Percentiles rank a stretch among this genome's conserved stretches.
Evolutionary conservation across 179 eudicot genomes (phyloP).

Genomic region (Dionaea muscipula): DNA sequence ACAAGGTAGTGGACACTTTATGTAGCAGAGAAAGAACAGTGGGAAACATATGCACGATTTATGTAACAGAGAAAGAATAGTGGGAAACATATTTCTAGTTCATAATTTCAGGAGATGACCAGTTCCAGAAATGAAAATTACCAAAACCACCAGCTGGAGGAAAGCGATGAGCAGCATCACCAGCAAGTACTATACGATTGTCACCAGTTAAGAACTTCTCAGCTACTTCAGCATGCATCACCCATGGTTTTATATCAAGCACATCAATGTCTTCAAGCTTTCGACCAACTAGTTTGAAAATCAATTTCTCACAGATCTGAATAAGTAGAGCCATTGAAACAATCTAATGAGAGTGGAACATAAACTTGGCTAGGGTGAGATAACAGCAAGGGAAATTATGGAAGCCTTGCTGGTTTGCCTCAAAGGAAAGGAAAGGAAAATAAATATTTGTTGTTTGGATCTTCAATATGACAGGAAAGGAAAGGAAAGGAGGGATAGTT

Average conservation of each 20-base stretch:
- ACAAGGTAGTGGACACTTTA: too few relatives aligned
- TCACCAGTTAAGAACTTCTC: conserved; percentile 51
- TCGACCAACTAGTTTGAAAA: conserved; percentile 63
- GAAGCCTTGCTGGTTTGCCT: too few relatives aligned
- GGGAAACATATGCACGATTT: too few relatives aligned
- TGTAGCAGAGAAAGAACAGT: too few relatives aligned
- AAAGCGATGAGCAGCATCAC: conserved; percentile 96
- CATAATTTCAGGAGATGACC: neutral
- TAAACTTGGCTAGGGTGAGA: too few relatives aligned
- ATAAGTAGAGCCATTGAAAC: conserved; percentile 15
- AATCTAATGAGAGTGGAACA: neutral
- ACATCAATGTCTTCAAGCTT: conserved; percentile 73
- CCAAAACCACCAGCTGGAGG: conserved; percentile 99
- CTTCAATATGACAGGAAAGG: too few relatives aligned
- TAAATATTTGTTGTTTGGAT: too few relatives aligned
- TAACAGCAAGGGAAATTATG: too few relatives aligned
- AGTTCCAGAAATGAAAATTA: conserved; percentile 19
- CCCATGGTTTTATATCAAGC: conserved; percentile 83
- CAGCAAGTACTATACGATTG: conserved; percentile 57
- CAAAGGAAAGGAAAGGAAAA: too few relatives aligned
- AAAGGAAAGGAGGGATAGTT: too few relatives aligned
- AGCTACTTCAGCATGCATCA: conserved; percentile 98
- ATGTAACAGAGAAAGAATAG: too few relatives aligned
- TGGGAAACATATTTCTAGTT: neutral
- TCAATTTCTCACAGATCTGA: conserved; percentile 69